Evolutionary conservation across 352 stramenopile genomes (phyloP), one percentile per base, ranked within the genome.

Genomic region (Hyaloperonospora arabidopsidis): DNA sequence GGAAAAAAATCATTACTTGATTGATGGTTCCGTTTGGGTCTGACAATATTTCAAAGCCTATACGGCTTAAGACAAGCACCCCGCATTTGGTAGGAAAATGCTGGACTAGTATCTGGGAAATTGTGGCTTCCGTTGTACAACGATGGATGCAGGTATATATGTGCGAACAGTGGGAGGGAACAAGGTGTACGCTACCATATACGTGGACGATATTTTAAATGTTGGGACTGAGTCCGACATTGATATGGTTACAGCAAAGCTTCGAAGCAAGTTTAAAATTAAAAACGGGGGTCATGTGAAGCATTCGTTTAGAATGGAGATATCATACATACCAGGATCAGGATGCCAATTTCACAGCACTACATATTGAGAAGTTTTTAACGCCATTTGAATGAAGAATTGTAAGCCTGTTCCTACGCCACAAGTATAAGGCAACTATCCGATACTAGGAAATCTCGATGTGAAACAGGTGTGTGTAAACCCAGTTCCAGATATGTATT

Each of bases 41-140:
- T 57, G 50, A n/a, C 15, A 45, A 18, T 49, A 1, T 23, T 50
- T 17, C 39, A 15, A 1, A 49, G 40, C 19, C 39, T 57, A 12
- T 50, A 57, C 45, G 50, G 50, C n/a, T 15, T 57, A 4, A 57
- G 44, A 34, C 40, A 57, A 34, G 39, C 50, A 15, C 41, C 40
- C 21, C 19, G 47, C n/a, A 45, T 57, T 8, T 57, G 50, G 28
- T 50, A 57, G 2, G n/a, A 25, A 32, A 35, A 22, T 18, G 4
- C 15, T 46, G n/a, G n/a, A n/a, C n/a, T 6, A 10, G 15, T 17
- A 41, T 22, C 10, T 51, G 7, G 2, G 19, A 14, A 19, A 2
- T 17, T 38, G 14, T 35, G 32, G 19, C 1, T 58, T 58, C 32
- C 11, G 36, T 7, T 2, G 29, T 12, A 44, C 28, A 17, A 46